These are phyloP conservation scores for Amniculicola lignicola DNA, from an alignment of 495 filamentous ascomycete genomes.

Conservation along the genomic window DNA sequence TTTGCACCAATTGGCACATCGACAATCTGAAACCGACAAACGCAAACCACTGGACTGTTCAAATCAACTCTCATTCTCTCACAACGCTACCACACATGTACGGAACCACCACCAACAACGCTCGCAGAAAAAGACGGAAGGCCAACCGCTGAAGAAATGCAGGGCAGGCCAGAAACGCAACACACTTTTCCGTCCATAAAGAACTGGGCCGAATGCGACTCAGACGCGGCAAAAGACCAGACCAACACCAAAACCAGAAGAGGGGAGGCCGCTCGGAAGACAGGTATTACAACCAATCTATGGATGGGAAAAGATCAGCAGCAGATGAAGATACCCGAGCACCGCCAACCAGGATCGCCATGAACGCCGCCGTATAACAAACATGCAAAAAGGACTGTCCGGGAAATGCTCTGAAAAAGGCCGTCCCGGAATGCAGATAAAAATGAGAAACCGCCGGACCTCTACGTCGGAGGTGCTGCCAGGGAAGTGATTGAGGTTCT, in stretches of 20 bases:
- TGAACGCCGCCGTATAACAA: slow-evolving; percentile 14
- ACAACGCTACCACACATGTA: too few species aligned
- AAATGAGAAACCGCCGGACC: too few species aligned
- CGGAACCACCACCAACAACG: not conserved
- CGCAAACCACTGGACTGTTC: not conserved
- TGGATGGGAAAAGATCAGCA: slow-evolving; percentile 10
- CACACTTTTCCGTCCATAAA: slow-evolving; percentile 25
- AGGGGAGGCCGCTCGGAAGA: slow-evolving; percentile 12
- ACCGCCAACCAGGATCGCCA: slow-evolving; percentile 3
- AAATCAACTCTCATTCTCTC: too few species aligned
- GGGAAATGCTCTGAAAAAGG: slow-evolving; percentile 24
- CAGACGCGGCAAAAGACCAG: not conserved
- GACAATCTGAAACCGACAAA: not conserved
- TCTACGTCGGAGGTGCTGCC: too few species aligned
- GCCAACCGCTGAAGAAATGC: slow-evolving; percentile 11
- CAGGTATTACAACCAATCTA: slow-evolving; percentile 23
- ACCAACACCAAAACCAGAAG: slow-evolving; percentile 3
- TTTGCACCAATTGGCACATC: not conserved
- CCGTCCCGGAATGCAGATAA: slow-evolving; percentile 9
- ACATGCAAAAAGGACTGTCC: slow-evolving; percentile 29
- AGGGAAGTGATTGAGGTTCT: too few species aligned
- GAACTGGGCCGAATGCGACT: not conserved
- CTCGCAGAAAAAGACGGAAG: not conserved
- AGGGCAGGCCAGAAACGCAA: not conserved
- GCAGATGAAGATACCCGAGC: slow-evolving; percentile 12